Conservation (phyloP, 2,329 filamentous ascomycete species). For the Immersiporthe knoxdaviesiana region DNA sequence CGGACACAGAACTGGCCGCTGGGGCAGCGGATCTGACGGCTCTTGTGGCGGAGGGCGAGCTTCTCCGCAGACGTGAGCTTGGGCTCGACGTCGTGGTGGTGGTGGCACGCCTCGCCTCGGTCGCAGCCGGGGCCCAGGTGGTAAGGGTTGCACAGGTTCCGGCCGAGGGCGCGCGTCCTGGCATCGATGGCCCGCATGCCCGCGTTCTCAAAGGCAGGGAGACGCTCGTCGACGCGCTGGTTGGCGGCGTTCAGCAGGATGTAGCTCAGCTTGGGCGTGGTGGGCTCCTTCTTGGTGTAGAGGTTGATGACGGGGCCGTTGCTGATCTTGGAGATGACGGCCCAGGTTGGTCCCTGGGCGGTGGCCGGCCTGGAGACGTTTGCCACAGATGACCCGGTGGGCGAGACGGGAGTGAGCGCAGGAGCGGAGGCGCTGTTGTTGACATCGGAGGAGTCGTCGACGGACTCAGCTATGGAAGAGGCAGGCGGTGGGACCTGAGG, state of each 20-base stretch:
- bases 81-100: constrained; percentile 21
- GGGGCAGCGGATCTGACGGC: constrained; percentile 23
- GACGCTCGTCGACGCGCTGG: constrained; percentile 27
- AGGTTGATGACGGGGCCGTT: constrained; percentile 25
- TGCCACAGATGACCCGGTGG: neutral
- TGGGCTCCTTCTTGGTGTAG: constrained; percentile 20
- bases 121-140: constrained; percentile 23
- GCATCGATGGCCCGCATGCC: constrained; percentile 23
- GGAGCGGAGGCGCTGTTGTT: neutral
- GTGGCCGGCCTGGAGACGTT: neutral
- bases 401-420: neutral
- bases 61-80: constrained; percentile 20
- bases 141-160: constrained; percentile 29
- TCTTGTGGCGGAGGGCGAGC: constrained; percentile 29
- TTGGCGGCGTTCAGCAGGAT: constrained; percentile 26
- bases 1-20: constrained; percentile 23
- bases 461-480: neutral
- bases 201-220: constrained; percentile 11
- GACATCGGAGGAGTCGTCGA: neutral
- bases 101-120: constrained; percentile 19
- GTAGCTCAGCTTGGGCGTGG: constrained; percentile 21
- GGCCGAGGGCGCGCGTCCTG: constrained; percentile 23
- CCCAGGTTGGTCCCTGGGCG: constrained; percentile 13
- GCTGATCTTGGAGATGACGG: constrained; percentile 25
- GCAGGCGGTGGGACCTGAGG: neutral